A percentile compares a stretch with the other conserved stretches of the same genome.
phyloP scores from a whole-genome alignment of 83 land plant species.

The Larix sibirica region DNA sequence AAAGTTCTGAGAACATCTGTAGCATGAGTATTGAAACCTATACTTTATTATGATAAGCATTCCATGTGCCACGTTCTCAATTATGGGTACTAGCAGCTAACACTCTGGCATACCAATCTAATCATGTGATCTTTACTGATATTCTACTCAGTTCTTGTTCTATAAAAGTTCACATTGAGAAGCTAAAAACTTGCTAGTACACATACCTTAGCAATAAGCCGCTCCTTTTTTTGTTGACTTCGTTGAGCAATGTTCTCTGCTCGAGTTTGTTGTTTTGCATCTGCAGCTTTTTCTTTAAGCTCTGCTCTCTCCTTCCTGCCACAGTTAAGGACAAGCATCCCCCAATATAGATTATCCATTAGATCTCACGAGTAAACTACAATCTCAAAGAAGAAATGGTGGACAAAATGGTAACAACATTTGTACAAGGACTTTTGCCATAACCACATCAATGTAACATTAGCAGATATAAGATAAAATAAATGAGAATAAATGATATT shows the following conservation, averaged over 20 bases:
- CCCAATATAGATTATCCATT: background rate
- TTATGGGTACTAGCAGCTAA: background rate
- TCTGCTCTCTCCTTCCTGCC: slow-evolving; percentile 57
- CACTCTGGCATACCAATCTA: background rate
- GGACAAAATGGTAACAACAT: background rate
- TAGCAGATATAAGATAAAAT: background rate
- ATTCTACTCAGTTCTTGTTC: background rate
- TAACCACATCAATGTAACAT: background rate
- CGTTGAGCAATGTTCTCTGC: slow-evolving; percentile 65
- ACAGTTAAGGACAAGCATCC: background rate
- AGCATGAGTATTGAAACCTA: background rate
- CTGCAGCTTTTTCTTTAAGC: slow-evolving; percentile 45
- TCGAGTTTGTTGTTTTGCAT: slow-evolving; percentile 65
- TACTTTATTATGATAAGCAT: background rate
- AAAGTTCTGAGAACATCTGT: background rate
- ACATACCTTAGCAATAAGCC: slow-evolving; percentile 66
- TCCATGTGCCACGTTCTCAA: background rate
- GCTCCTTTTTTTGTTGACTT: slow-evolving; percentile 66
- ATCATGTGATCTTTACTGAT: background rate
- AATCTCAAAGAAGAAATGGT: background rate
- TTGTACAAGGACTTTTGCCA: too few species aligned
- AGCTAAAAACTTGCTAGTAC: background rate
- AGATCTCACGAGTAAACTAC: background rate
- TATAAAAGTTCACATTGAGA: background rate
- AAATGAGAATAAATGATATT: background rate